Percentiles rank a stretch among this genome's conserved stretches.
These are phyloP conservation scores for Ceratocystis variospora DNA, from an alignment of 2,329 filamentous ascomycete genomes.

Conservation along the genomic window DNA sequence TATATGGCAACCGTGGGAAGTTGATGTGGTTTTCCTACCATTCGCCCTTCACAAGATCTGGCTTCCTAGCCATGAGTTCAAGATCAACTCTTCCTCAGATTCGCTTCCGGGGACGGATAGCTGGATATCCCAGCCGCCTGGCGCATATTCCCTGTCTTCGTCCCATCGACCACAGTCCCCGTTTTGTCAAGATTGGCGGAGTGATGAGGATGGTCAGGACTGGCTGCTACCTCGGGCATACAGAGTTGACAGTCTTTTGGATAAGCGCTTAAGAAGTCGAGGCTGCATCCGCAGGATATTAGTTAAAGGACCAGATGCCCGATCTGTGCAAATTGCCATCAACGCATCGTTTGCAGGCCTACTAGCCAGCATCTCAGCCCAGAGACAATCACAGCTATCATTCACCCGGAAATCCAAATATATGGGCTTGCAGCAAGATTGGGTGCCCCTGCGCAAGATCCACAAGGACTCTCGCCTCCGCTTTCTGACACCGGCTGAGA, in stretches of 20 bases:
- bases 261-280: slow-evolving; percentile 59
- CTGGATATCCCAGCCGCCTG: slow-evolving; percentile 39
- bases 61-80: slow-evolving; percentile 38
- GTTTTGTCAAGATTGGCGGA: slow-evolving; percentile 35
- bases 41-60: slow-evolving; percentile 48
- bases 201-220: slow-evolving; percentile 34
- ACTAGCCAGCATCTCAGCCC: slow-evolving; percentile 25
- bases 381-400: slow-evolving; percentile 5
- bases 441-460: slow-evolving; percentile 65
- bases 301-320: slow-evolving; percentile 49
- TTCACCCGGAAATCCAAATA: slow-evolving; percentile 25
- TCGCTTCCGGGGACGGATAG: slow-evolving; percentile 31
- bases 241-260: slow-evolving; percentile 46
- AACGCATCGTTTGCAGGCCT: slow-evolving; percentile 47
- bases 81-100: slow-evolving; percentile 24
- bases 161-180: slow-evolving; percentile 35
- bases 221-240: slow-evolving; percentile 59
- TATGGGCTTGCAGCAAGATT: slow-evolving; percentile 50
- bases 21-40: slow-evolving; percentile 64
- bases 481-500: slow-evolving; percentile 56
- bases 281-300: slow-evolving; percentile 53
- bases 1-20: slow-evolving; percentile 49
- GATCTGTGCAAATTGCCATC: slow-evolving; percentile 53
- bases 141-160: slow-evolving; percentile 32
- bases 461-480: slow-evolving; percentile 59